phyloP scores from a whole-genome alignment of 306 rosid species.

The Corylus americana region DNA sequence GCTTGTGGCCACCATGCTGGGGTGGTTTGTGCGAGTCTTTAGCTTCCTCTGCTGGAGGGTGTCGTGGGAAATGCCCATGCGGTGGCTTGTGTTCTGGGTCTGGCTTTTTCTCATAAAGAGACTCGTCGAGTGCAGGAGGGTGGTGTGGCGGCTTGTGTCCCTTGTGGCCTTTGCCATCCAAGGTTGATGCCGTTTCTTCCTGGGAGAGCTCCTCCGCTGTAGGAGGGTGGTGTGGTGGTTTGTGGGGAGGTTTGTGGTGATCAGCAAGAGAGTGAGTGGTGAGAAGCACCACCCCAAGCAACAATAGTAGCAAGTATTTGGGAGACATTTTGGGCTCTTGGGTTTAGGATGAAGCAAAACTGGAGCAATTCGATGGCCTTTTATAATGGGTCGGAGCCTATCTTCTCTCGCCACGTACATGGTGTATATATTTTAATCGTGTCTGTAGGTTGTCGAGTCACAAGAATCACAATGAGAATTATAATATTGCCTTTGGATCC shows the following conservation, averaged over 20 bases:
- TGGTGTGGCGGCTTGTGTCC: conserved; percentile 6
- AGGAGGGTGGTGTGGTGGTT: conserved; percentile 27
- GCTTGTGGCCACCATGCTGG: not conserved
- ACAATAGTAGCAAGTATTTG: conserved; percentile 10
- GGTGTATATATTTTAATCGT: not conserved
- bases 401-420: not conserved
- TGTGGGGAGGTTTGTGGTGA: not conserved
- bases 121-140: not conserved
- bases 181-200: not conserved
- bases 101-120: not conserved
- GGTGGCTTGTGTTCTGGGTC: not conserved
- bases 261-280: conserved; percentile 29
- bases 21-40: too few relatives aligned
- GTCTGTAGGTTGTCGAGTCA: not conserved
- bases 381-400: conserved; percentile 21
- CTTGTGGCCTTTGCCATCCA: not conserved
- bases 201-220: not conserved
- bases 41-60: too few relatives aligned
- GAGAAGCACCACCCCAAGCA: conserved; percentile 39
- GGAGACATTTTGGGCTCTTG: conserved; percentile 21
- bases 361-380: not conserved
- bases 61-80: too few relatives aligned
- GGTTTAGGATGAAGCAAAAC: not conserved
- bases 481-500: not conserved
- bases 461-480: not conserved